Evolutionary conservation across 441 rosid species (phyloP).

Genomic region (Pelargonium hybrid): DNA sequence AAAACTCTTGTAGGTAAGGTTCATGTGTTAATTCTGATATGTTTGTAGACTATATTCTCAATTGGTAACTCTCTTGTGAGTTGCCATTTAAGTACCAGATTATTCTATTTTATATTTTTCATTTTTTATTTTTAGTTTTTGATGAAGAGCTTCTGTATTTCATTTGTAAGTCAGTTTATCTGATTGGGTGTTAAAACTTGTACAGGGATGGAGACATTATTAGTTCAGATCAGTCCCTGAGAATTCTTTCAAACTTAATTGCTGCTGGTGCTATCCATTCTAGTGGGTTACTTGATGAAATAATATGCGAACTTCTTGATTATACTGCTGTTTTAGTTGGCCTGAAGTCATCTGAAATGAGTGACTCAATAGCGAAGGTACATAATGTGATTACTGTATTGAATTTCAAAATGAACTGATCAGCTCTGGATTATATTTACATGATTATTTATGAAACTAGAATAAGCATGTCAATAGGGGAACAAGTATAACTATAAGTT

Average conservation of each 20-base stretch:
- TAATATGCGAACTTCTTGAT: slow-evolving; percentile 56
- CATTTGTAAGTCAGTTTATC: not conserved
- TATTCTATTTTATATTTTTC: not conserved
- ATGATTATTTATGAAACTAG: not conserved
- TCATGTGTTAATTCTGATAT: slow-evolving; percentile 1
- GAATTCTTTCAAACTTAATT: slow-evolving; percentile 73
- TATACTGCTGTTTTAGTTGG: slow-evolving; percentile 43
- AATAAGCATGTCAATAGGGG: not conserved
- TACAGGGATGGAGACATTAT: slow-evolving; percentile 65
- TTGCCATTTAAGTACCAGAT: not conserved
- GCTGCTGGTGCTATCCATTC: slow-evolving; percentile 61
- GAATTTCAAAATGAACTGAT: not conserved
- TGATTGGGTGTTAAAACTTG: slow-evolving; percentile 17
- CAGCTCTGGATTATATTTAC: not conserved
- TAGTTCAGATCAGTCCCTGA: slow-evolving; percentile 61
- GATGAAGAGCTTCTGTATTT: not conserved
- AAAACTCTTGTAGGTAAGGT: slow-evolving; percentile 46
- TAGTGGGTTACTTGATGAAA: slow-evolving; percentile 48
- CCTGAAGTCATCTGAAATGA: slow-evolving; percentile 50
- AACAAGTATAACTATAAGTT: not conserved
- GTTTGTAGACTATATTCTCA: not conserved
- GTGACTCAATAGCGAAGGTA: slow-evolving; percentile 74
- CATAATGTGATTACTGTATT: not conserved
- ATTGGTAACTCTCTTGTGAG: not conserved
- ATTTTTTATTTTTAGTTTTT: too few relatives aligned